Conservation (phyloP, 106 monocot species). For the Alisma plantagoaquatica region DNA sequence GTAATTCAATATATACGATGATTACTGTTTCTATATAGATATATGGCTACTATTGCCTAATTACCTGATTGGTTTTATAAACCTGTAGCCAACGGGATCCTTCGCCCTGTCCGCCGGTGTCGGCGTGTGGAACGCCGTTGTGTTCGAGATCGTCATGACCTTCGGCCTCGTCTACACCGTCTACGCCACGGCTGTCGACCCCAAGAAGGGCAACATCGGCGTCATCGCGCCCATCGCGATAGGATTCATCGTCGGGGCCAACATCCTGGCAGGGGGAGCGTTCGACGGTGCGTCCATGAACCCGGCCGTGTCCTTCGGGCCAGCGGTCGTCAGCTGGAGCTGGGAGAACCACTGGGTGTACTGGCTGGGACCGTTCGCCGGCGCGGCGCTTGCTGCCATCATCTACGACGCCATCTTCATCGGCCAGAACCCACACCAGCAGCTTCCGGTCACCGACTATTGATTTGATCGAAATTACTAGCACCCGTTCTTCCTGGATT, state of each 20-base stretch:
- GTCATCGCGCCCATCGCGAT: conserved; percentile 26
- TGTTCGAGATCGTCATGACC: conserved; percentile 27
- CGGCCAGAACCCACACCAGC: conserved; percentile 8
- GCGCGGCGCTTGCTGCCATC: conserved; percentile 15
- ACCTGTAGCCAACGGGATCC: conserved; percentile 7
- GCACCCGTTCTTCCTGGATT: too few species aligned
- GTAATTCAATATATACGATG: not conserved
- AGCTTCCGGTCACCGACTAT: conserved; percentile 13
- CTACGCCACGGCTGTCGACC: conserved; percentile 22
- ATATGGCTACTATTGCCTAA: not conserved
- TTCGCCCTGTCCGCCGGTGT: conserved; percentile 12
- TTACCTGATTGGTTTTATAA: not conserved
- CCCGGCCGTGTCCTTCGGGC: conserved; percentile 23
- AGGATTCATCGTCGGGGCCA: conserved; percentile 21
- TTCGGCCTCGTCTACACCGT: conserved; percentile 27
- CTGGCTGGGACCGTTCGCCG: conserved; percentile 16
- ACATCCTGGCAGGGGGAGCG: conserved; percentile 20
- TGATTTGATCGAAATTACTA: too few species aligned
- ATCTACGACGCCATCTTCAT: conserved; percentile 20
- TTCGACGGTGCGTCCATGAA: conserved; percentile 31
- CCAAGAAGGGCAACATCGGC: conserved; percentile 19
- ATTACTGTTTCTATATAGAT: not conserved
- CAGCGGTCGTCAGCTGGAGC: conserved; percentile 19
- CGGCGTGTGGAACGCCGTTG: conserved; percentile 13
- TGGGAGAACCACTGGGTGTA: conserved; percentile 28